Conservation (phyloP, 441 rosid species). For the Daphne laureola region DNA sequence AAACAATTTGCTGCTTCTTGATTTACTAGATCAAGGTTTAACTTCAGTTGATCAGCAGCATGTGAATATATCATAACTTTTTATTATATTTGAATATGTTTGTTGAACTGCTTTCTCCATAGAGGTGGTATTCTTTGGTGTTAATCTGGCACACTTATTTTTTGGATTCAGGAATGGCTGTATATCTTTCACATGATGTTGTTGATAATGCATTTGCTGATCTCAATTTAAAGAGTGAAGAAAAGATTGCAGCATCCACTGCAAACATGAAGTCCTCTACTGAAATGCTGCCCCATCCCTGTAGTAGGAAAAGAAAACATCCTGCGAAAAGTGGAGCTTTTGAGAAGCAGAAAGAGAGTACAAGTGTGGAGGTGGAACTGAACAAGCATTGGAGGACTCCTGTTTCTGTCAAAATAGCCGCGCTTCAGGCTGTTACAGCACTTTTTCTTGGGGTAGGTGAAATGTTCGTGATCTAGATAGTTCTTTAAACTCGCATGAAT, state of each 20-base stretch:
- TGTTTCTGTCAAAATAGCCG: conserved; percentile 60
- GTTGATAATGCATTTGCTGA: conserved; percentile 45
- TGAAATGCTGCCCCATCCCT: conserved; percentile 23
- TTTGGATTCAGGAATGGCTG: conserved; percentile 51
- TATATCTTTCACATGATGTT: conserved; percentile 58
- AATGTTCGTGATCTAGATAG: background rate
- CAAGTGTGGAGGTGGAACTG: conserved; percentile 33
- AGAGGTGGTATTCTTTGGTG: background rate
- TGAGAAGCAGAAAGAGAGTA: conserved; percentile 31
- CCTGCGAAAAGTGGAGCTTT: conserved; percentile 23
- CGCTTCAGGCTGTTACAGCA: conserved; percentile 67
- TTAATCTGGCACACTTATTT: conserved; percentile 13
- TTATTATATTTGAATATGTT: too few relatives aligned
- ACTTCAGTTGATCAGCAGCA: too few relatives aligned
- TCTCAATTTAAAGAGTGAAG: conserved; percentile 31
- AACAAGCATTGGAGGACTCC: conserved; percentile 22
- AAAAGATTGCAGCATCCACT: conserved; percentile 19
- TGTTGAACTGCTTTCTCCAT: too few relatives aligned
- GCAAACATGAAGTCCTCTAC: conserved; percentile 24
- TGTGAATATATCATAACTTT: too few relatives aligned
- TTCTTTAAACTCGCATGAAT: background rate
- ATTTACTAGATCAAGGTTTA: too few relatives aligned
- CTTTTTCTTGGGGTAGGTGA: conserved; percentile 69
- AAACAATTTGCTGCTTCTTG: too few relatives aligned
- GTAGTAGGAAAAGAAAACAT: conserved; percentile 62